These are phyloP conservation scores for Papiliotrema laurentii DNA, from an alignment of 1,284 basidiomycete genomes.

Conservation along the genomic window DNA sequence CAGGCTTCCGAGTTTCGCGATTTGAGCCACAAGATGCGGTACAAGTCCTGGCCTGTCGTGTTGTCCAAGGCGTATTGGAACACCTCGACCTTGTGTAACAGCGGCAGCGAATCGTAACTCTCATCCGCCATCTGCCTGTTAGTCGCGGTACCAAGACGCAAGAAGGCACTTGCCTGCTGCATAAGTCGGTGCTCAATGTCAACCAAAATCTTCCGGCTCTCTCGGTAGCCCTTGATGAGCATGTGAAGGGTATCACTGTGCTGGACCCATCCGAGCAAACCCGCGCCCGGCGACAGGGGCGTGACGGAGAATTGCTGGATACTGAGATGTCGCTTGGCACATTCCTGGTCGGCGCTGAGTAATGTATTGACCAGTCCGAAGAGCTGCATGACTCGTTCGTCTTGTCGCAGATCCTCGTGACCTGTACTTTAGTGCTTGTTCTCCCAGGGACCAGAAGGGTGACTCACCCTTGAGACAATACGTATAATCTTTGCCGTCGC, in stretches of 20 bases:
- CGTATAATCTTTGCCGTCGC: constrained; percentile 90
- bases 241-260: constrained; percentile 98
- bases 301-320: constrained; percentile 93
- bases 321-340: constrained; percentile 92
- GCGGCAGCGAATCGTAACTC: constrained; percentile 81
- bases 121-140: constrained; percentile 88
- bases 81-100: constrained; percentile 97
- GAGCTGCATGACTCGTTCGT: constrained; percentile 98
- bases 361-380: constrained; percentile 97
- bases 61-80: constrained; percentile 99
- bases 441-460: not conserved
- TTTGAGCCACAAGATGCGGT: constrained; percentile 95
- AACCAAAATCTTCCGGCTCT: constrained; percentile 89
- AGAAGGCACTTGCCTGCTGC: constrained; percentile 65
- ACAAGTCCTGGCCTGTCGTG: constrained; percentile 98
- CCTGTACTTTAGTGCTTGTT: constrained; percentile 51
- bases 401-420: constrained; percentile 98
- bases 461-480: constrained; percentile 80
- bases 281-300: constrained; percentile 93
- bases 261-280: constrained; percentile 91
- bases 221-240: constrained; percentile 91
- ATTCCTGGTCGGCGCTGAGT: constrained; percentile 85
- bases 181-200: constrained; percentile 99
- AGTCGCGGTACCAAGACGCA: not conserved
- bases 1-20: constrained; percentile 93